These are phyloP conservation scores for Boletus barrowsii DNA, from an alignment of 768 basidiomycete genomes.

Conservation along the genomic window DNA sequence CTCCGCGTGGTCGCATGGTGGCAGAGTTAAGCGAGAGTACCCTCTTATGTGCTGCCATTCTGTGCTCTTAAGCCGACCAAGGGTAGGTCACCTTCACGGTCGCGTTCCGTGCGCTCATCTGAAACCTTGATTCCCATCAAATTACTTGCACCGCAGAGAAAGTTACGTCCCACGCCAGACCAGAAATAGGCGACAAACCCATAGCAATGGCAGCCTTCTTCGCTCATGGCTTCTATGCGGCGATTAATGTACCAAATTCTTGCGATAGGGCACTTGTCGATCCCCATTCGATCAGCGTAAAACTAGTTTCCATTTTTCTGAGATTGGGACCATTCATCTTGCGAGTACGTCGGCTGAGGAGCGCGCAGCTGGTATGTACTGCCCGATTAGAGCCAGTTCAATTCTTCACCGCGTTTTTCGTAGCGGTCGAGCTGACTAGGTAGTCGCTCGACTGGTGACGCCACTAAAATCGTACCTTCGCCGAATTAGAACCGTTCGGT, in stretches of 20 bases:
- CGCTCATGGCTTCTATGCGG: neutral
- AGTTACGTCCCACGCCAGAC: neutral
- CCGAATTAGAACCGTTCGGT: neutral
- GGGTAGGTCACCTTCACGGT: neutral
- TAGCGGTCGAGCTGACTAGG: neutral
- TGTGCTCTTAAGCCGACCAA: neutral
- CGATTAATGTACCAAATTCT: neutral
- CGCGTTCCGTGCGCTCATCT: constrained; percentile 2
- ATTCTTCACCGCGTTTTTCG: neutral
- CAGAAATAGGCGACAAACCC: neutral
- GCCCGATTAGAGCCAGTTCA: neutral
- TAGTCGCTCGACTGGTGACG: neutral
- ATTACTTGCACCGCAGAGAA: neutral
- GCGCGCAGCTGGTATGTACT: neutral
- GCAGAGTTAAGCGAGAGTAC: neutral
- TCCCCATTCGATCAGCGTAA: constrained; percentile 5
- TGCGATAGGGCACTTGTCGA: neutral
- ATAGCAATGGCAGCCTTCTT: neutral
- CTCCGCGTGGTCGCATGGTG: neutral
- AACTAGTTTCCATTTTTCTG: neutral
- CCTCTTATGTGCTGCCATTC: neutral
- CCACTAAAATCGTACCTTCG: neutral
- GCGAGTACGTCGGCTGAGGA: neutral
- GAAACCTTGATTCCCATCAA: constrained; percentile 5
- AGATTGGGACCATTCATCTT: constrained; percentile 9